Evolutionary conservation across 441 rosid species (phyloP).

Genomic region (Daphne laureola): DNA sequence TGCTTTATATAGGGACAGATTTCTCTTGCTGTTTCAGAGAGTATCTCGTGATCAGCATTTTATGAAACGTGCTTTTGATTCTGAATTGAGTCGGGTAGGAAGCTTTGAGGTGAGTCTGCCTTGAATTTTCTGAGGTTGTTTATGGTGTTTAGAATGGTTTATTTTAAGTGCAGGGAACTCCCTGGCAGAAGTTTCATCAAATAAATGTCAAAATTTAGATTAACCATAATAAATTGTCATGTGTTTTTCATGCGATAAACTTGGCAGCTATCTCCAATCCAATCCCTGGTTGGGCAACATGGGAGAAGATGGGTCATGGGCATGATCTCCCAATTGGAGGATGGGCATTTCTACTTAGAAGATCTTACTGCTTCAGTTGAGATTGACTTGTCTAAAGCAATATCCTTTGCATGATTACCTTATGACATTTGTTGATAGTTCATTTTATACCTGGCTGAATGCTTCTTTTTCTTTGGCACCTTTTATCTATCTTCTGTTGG

Average conservation of each 20-base stretch:
- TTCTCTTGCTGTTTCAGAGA: slow-evolving; percentile 67
- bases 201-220: too few species aligned
- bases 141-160: too few species aligned
- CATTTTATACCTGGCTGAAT: neutral
- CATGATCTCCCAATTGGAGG: slow-evolving; percentile 94
- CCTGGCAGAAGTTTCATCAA: too few species aligned
- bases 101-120: slow-evolving; percentile 55
- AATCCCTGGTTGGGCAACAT: slow-evolving; percentile 64
- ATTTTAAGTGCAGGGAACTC: too few species aligned
- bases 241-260: slow-evolving; percentile 6
- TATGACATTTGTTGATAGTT: neutral
- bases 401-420: slow-evolving; percentile 50
- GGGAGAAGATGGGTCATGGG: slow-evolving; percentile 97
- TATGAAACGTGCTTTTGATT: slow-evolving; percentile 64
- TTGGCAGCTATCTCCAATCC: slow-evolving; percentile 72
- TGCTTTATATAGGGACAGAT: slow-evolving; percentile 63
- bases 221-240: too few species aligned
- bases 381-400: slow-evolving; percentile 77
- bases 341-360: slow-evolving; percentile 91
- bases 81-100: slow-evolving; percentile 49
- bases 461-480: too few species aligned
- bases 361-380: slow-evolving; percentile 93
- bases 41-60: slow-evolving; percentile 78
- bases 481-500: too few species aligned
- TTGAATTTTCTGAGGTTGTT: neutral